Base-by-base conservation (phyloP, 2,329 filamentous ascomycete genomes). In the Clonostachys solani region DNA sequence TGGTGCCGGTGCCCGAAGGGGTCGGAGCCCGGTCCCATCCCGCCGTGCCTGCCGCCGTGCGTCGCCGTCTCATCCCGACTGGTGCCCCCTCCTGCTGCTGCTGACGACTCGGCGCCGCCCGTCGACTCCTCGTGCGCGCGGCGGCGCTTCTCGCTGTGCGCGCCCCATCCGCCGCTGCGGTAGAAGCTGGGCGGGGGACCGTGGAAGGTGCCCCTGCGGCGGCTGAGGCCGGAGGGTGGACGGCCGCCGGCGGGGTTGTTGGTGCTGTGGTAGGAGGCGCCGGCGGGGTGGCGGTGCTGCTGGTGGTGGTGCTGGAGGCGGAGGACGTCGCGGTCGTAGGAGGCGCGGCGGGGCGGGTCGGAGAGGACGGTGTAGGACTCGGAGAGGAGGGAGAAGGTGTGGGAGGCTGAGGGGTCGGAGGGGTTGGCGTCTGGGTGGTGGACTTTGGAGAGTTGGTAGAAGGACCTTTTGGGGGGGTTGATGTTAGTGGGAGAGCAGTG, bases 391-490 rank as follows among this genome's bases (percentile, higher is more conserved):
- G 91, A 83, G 75, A 96, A 99, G 62, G 85, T 87, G 49, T 80
- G 71, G 5, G 84, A 75, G 52, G 92, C 87, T 49, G 71, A 63
- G 5, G 88, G 86, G 67, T 96, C 86, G 56, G 79, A 62, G 50
- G 78, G 89, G 74, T 97, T 95, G 63, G 84, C 83, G 75, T 99
- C 94, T 1, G 94, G 94, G 68, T 99, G 94, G 77, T 96, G 86
- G 46, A 79, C 72, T 69, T 96, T 95, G 61, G 91, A 96, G 64
- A 97, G 87, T 51, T 78, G 69, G 77, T 96, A 97, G 80, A 96
- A 99, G 55, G 81, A 81, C 59, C 80, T 84, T 84, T 49, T 29
- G 37, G 15, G 12, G 17, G 8, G 33, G 33, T 16, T 29, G 29
- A 5, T 12, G 16, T 23, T 40, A n/a, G 34, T 44, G 16, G 23